phyloP scores from a whole-genome alignment of 2,329 filamentous ascomycete species.

The Penicillium concentricum region DNA sequence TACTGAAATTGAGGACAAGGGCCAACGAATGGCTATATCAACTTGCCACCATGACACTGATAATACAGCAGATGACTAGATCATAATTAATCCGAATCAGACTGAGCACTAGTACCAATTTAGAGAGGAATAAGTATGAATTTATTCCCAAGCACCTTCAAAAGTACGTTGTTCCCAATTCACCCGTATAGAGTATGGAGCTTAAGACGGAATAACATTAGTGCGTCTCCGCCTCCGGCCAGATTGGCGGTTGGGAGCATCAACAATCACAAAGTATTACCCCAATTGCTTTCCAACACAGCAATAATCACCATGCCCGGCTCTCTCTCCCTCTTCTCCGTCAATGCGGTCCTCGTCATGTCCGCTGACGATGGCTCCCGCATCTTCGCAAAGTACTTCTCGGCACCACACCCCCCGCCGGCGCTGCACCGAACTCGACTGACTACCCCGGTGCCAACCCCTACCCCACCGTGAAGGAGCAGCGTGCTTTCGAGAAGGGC shows the following conservation, averaged over 20 bases:
- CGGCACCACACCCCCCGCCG: conserved; percentile 66
- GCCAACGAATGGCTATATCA: not conserved
- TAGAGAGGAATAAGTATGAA: not conserved
- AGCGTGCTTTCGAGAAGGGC: conserved; percentile 96
- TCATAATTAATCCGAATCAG: not conserved
- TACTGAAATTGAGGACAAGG: not conserved
- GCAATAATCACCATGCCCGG: conserved; percentile 60
- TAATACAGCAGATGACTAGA: not conserved
- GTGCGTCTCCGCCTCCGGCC: conserved; percentile 25
- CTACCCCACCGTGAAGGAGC: conserved; percentile 85
- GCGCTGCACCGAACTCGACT: conserved; percentile 54
- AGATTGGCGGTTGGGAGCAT: conserved; percentile 25
- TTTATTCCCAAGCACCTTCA: not conserved
- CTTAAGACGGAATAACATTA: conserved; percentile 23
- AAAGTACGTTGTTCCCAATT: not conserved
- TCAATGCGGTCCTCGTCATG: conserved; percentile 76
- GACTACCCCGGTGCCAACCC: conserved; percentile 68
- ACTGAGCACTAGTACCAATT: not conserved
- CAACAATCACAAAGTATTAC: conserved; percentile 16
- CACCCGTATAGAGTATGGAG: not conserved
- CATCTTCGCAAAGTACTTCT: conserved; percentile 94
- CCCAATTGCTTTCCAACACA: conserved; percentile 13
- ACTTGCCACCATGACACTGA: not conserved
- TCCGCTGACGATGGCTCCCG: conserved; percentile 84
- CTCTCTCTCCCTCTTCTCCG: conserved; percentile 71